phyloP scores from a whole-genome alignment of 2,329 filamentous ascomycete species.

The Aspergillus sergii region DNA sequence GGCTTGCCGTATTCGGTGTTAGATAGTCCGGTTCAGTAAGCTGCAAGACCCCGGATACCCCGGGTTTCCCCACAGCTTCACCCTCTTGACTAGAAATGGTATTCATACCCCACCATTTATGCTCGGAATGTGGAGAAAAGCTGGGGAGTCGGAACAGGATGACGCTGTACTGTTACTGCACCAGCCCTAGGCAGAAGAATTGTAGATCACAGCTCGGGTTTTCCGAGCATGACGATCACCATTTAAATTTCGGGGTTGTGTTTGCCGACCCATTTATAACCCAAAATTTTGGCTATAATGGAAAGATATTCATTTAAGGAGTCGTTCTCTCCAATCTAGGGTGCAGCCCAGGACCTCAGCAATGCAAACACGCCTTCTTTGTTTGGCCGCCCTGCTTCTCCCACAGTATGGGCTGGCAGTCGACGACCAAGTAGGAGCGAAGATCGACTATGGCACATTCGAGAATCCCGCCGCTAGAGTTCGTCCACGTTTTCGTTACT shows the following conservation, averaged over 20 bases:
- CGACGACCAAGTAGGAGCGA: slow-evolving; percentile 5
- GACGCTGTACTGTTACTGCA: neutral
- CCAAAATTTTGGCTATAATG: neutral
- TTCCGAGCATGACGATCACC: slow-evolving; percentile 2
- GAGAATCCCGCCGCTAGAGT: slow-evolving; percentile 30
- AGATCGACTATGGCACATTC: slow-evolving; percentile 20
- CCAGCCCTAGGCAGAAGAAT: neutral
- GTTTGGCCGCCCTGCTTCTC: neutral
- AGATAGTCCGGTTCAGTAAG: neutral
- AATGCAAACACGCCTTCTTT: neutral
- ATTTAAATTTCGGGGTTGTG: neutral
- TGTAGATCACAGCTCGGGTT: neutral
- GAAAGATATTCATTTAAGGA: neutral
- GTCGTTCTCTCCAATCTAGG: no score
- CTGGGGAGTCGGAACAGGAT: neutral
- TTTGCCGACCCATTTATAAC: neutral
- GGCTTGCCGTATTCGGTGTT: neutral
- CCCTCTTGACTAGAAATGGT: neutral
- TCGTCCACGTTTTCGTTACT: slow-evolving; percentile 41
- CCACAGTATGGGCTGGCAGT: slow-evolving; percentile 1
- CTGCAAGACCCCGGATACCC: neutral
- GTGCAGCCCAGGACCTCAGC: neutral
- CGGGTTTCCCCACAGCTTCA: neutral
- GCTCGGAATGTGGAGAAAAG: neutral
- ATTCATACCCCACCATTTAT: neutral